phyloP scores from a whole-genome alignment of 345 rosid species.

The Iberis pinnata region DNA sequence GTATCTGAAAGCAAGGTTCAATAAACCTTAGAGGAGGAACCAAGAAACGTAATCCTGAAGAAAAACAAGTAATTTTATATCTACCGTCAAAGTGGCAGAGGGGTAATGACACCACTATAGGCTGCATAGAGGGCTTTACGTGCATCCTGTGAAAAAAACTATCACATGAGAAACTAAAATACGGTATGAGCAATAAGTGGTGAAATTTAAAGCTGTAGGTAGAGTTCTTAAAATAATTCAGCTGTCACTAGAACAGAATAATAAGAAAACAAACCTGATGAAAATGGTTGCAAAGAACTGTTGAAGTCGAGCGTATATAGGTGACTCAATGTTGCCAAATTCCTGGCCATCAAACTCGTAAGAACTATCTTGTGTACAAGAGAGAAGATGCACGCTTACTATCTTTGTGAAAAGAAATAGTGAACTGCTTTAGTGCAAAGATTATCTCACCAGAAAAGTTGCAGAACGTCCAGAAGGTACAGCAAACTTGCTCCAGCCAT shows the following conservation, averaged over 20 bases:
- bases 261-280: conserved; percentile 46
- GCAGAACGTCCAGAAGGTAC: conserved; percentile 69
- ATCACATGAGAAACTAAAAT: conserved; percentile 13
- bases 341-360: conserved; percentile 47
- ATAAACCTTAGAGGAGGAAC: conserved; percentile 5
- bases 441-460: conserved; percentile 57
- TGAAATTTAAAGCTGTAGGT: neutral
- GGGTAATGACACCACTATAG: conserved; percentile 74
- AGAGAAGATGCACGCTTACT: conserved; percentile 7
- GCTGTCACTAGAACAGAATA: neutral
- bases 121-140: conserved; percentile 60
- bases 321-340: conserved; percentile 88
- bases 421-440: neutral
- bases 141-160: conserved; percentile 62
- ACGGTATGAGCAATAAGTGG: neutral
- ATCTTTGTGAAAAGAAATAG: neutral
- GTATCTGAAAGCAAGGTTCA: conserved; percentile 45
- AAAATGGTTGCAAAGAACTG: conserved; percentile 66
- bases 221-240: conserved; percentile 7
- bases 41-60: conserved; percentile 5
- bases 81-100: conserved; percentile 91
- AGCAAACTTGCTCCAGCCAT: conserved; percentile 77
- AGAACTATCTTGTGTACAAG: conserved; percentile 23
- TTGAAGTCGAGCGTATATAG: conserved; percentile 64
- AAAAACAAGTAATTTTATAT: conserved; percentile 4